phyloP scores from a whole-genome alignment of 2,329 filamentous ascomycete species.

The Apiospora hydei region DNA sequence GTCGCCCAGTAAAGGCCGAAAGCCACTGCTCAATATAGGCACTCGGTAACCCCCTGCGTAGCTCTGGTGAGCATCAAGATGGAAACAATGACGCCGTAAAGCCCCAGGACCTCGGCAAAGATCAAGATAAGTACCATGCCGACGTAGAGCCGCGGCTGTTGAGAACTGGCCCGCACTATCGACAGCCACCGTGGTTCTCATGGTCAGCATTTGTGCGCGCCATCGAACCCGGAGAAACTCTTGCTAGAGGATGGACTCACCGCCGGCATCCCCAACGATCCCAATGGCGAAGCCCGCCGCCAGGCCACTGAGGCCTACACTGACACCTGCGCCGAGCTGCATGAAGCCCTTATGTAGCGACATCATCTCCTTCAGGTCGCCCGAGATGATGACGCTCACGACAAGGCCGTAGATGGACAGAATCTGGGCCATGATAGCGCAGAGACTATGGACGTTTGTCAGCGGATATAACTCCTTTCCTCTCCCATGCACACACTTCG shows the following conservation, averaged over 20 bases:
- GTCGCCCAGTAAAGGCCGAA: neutral
- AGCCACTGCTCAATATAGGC: constrained; percentile 30
- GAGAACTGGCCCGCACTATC: constrained; percentile 53
- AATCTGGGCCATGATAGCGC: constrained; percentile 56
- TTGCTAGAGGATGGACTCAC: constrained; percentile 36
- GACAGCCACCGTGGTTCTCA: neutral
- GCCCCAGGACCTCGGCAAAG: constrained; percentile 53
- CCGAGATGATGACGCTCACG: constrained; percentile 52
- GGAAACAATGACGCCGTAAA: constrained; percentile 56
- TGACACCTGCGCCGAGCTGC: constrained; percentile 52
- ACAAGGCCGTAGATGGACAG: constrained; percentile 57
- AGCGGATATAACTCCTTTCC: neutral
- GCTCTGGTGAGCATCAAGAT: constrained; percentile 57
- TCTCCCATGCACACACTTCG: too few relatives aligned
- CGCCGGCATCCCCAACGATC: constrained; percentile 55
- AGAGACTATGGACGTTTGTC: constrained; percentile 38
- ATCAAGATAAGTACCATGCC: constrained; percentile 58
- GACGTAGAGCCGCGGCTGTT: constrained; percentile 54
- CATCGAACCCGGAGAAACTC: neutral
- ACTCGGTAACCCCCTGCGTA: constrained; percentile 47
- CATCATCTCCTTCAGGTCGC: constrained; percentile 49
- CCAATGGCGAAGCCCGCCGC: constrained; percentile 56
- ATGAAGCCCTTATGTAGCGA: constrained; percentile 52
- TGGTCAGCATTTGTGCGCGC: neutral
- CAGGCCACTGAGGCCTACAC: constrained; percentile 53